A percentile compares a stretch with the other conserved stretches of the same genome.
These are phyloP conservation scores for Gyrodon lividus DNA, from an alignment of 768 basidiomycete genomes.

Conservation along the genomic window DNA sequence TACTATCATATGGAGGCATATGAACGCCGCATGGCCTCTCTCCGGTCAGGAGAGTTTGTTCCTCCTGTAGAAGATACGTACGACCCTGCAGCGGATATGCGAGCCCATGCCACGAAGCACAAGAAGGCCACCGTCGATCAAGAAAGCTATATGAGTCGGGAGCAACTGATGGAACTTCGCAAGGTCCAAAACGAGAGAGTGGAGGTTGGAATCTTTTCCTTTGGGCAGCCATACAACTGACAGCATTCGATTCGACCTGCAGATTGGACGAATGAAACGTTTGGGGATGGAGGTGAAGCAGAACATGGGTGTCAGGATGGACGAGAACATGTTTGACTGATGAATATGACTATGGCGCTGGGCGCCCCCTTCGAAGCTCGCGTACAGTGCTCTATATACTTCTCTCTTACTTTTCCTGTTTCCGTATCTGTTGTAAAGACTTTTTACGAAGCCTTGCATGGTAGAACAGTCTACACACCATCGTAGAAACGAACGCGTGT, in stretches of 20 bases:
- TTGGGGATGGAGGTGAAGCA: slow-evolving; percentile 87
- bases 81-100: slow-evolving; percentile 83
- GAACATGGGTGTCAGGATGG: slow-evolving; percentile 87
- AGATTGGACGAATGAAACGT: slow-evolving; percentile 82
- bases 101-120: slow-evolving; percentile 66
- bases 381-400: neutral
- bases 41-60: slow-evolving; percentile 81
- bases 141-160: slow-evolving; percentile 74
- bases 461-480: no score
- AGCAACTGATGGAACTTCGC: slow-evolving; percentile 79
- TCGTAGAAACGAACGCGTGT: neutral
- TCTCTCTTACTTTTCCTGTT: neutral
- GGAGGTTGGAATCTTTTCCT: slow-evolving; percentile 48
- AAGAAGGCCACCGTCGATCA: slow-evolving; percentile 66
- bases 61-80: slow-evolving; percentile 72
- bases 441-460: no score
- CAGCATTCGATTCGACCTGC: neutral
- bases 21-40: slow-evolving; percentile 78
- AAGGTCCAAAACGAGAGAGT: slow-evolving; percentile 82
- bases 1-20: slow-evolving; percentile 90
- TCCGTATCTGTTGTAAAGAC: neutral
- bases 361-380: neutral
- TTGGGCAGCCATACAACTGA: neutral
- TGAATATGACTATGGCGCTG: slow-evolving; percentile 4
- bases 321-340: slow-evolving; percentile 60